phyloP scores from a whole-genome alignment of 805 yeast species.

The Candida sonorensis region DNA sequence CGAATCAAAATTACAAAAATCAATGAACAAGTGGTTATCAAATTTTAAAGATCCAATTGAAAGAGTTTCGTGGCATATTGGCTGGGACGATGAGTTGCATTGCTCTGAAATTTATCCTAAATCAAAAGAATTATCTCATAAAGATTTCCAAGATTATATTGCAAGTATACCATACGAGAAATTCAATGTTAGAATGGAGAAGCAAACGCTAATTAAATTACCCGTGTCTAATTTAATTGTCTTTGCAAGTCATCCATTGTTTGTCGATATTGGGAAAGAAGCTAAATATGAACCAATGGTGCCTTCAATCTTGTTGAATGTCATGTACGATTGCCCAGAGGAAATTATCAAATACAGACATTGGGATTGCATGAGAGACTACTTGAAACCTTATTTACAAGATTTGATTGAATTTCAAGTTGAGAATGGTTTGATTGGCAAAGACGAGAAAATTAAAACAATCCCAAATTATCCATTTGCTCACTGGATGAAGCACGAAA shows the following conservation, averaged over 20 bases:
- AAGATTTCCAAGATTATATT: slow-evolving; percentile 25
- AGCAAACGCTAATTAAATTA: slow-evolving; percentile 39
- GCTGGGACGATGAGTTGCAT: slow-evolving; percentile 39
- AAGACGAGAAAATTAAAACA: slow-evolving; percentile 19
- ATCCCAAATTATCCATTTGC: slow-evolving; percentile 18
- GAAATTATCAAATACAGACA: slow-evolving; percentile 40
- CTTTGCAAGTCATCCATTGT: slow-evolving; percentile 27
- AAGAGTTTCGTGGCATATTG: slow-evolving; percentile 43
- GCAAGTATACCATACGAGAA: slow-evolving; percentile 30
- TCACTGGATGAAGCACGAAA: slow-evolving; percentile 10
- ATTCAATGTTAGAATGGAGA: slow-evolving; percentile 39
- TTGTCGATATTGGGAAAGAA: slow-evolving; percentile 31
- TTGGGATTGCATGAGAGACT: slow-evolving; percentile 36
- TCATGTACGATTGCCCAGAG: slow-evolving; percentile 39
- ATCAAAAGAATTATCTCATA: slow-evolving; percentile 31
- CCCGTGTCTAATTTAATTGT: slow-evolving; percentile 32
- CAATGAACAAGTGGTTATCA: slow-evolving; percentile 46
- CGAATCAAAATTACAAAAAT: slow-evolving; percentile 36
- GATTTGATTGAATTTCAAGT: slow-evolving; percentile 33
- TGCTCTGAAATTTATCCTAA: slow-evolving; percentile 24
- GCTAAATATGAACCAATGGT: slow-evolving; percentile 42
- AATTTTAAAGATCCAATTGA: slow-evolving; percentile 39
- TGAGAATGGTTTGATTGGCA: slow-evolving; percentile 31
- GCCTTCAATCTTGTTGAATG: slow-evolving; percentile 35
- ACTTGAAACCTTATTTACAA: slow-evolving; percentile 34